phyloP scores from a whole-genome alignment of 2,329 filamentous ascomycete species.

The Meredithiella fracta region DNA sequence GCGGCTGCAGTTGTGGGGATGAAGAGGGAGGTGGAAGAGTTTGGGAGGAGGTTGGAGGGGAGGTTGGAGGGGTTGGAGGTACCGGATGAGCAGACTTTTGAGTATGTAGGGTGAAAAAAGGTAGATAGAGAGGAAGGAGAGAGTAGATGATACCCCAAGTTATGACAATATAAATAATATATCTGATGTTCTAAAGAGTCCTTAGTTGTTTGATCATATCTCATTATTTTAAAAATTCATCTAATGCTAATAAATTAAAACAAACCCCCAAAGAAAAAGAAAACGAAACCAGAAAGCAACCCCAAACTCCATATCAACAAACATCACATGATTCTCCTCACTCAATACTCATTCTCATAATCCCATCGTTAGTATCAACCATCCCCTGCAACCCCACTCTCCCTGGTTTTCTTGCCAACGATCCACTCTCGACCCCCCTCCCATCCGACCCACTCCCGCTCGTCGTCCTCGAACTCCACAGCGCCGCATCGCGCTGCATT shows the following conservation, averaged over 20 bases:
- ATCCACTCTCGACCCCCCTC: conserved; percentile 25
- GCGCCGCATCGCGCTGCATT: conserved; percentile 50
- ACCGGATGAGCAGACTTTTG: conserved; percentile 34
- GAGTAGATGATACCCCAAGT: conserved; percentile 5
- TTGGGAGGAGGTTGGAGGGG: conserved; percentile 44
- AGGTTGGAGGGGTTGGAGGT: conserved; percentile 37
- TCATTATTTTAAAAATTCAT: conserved; percentile 9
- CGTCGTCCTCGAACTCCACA: conserved; percentile 57
- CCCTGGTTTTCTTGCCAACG: conserved; percentile 35
- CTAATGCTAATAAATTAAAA: conserved; percentile 3
- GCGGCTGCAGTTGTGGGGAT: conserved; percentile 34
- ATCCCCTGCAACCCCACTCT: conserved; percentile 77
- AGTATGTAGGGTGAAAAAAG: not conserved
- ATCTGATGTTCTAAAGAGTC: not conserved
- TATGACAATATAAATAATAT: not conserved
- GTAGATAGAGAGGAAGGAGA: not conserved
- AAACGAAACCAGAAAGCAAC: conserved; percentile 13
- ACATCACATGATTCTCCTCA: conserved; percentile 24
- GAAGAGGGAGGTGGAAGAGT: conserved; percentile 40
- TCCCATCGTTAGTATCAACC: conserved; percentile 83
- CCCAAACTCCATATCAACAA: not conserved
- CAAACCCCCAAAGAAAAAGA: not conserved
- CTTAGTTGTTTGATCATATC: conserved; percentile 3
- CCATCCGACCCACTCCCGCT: conserved; percentile 41
- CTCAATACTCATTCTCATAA: conserved; percentile 97